Percentiles rank a stretch among this genome's conserved stretches.
These are phyloP conservation scores for Magnusiomyces sp. DNA, from an alignment of 1,139 yeast species.

Conservation along the genomic window DNA sequence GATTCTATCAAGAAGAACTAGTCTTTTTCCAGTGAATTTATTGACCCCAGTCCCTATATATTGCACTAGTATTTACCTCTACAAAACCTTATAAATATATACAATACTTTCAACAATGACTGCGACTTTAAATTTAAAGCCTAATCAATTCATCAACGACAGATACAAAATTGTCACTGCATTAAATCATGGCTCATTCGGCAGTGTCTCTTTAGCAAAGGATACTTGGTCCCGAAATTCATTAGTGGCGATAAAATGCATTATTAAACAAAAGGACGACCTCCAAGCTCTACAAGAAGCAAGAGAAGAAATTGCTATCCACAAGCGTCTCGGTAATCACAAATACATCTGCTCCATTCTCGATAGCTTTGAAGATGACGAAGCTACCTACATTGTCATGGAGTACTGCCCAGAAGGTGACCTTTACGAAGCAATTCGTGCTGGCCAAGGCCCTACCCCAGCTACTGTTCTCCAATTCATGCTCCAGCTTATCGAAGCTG, in stretches of 20 bases:
- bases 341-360: constrained; percentile 57
- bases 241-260: constrained; percentile 79
- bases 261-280: constrained; percentile 32
- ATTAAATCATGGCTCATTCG: constrained; percentile 89
- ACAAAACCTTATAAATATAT: too few species aligned
- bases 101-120: too few species aligned
- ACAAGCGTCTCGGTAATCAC: constrained; percentile 55
- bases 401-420: constrained; percentile 93
- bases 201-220: constrained; percentile 79
- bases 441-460: constrained; percentile 71
- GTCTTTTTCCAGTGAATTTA: too few species aligned
- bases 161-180: constrained; percentile 67
- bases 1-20: too few species aligned
- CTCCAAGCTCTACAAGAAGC: constrained; percentile 44
- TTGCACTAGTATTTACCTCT: too few species aligned
- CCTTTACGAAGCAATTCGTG: constrained; percentile 83
- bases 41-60: too few species aligned
- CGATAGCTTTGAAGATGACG: constrained; percentile 63
- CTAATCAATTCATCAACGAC: constrained; percentile 34
- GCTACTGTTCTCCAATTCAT: constrained; percentile 67
- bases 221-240: constrained; percentile 45
- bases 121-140: constrained; percentile 1
- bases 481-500: constrained; percentile 67
- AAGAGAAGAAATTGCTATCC: constrained; percentile 68
- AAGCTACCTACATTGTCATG: constrained; percentile 50